Evolutionary conservation across 331 rosid species (phyloP).

Genomic region (Pyracantha coccinea): DNA sequence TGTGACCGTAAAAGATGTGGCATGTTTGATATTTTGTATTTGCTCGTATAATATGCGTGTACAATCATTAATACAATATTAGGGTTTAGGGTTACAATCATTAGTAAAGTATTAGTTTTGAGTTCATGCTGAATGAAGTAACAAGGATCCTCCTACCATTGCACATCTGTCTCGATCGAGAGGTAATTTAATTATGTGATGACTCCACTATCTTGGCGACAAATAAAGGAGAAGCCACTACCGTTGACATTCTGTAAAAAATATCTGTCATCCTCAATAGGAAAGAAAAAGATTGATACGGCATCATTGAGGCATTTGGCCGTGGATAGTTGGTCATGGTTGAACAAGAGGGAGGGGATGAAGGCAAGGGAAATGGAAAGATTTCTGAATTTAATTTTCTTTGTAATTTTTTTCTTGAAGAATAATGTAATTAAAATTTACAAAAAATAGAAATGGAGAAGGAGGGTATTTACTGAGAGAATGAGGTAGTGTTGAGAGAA

Average conservation of each 20-base stretch:
- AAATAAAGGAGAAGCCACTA: not conserved
- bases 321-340: not conserved
- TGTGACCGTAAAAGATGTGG: no score
- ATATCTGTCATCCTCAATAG: not conserved
- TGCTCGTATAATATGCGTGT: not conserved
- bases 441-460: no score
- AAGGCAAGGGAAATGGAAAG: not conserved
- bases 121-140: not conserved
- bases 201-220: no score
- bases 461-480: no score
- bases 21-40: no score
- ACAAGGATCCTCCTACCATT: not conserved
- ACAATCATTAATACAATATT: not conserved
- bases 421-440: not conserved
- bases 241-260: not conserved
- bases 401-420: not conserved
- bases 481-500: no score
- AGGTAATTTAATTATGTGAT: not conserved
- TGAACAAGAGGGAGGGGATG: not conserved
- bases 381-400: not conserved
- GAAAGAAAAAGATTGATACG: not conserved
- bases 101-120: not conserved
- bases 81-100: no score
- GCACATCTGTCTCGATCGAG: not conserved
- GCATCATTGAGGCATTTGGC: not conserved